phyloP scores from a whole-genome alignment of 208 protist species.

The Trypanosoma vivax region DNA sequence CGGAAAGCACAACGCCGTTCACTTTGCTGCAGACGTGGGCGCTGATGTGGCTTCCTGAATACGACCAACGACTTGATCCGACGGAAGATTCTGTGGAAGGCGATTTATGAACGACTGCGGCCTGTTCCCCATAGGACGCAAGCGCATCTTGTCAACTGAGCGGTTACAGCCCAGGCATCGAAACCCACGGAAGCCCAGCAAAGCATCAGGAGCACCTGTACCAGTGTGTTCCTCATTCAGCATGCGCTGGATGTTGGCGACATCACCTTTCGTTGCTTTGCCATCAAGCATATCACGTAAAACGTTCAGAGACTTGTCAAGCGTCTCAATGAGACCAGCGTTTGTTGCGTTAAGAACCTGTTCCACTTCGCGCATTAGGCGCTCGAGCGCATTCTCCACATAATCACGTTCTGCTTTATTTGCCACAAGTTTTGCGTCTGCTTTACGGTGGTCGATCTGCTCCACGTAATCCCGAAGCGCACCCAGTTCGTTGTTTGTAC shows the following conservation, averaged over 20 bases:
- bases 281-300: constrained; percentile 89
- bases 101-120: constrained; percentile 74
- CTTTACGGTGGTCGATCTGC: constrained; percentile 80
- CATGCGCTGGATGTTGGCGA: constrained; percentile 61
- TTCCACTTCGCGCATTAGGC: constrained; percentile 89
- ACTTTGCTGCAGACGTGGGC: too few relatives aligned
- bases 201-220: constrained; percentile 50
- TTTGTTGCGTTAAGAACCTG: constrained; percentile 89
- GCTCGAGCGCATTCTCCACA: constrained; percentile 88
- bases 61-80: constrained; percentile 55
- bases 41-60: constrained; percentile 31
- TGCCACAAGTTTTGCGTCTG: constrained; percentile 77
- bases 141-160: constrained; percentile 69
- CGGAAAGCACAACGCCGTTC: too few relatives aligned
- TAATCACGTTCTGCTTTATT: constrained; percentile 91
- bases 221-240: constrained; percentile 39
- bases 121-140: constrained; percentile 44
- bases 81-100: constrained; percentile 60
- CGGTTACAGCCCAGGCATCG: constrained; percentile 87
- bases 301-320: constrained; percentile 86
- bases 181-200: constrained; percentile 83
- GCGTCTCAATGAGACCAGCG: constrained; percentile 85
- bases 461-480: constrained; percentile 56
- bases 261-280: constrained; percentile 81
- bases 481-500: constrained; percentile 36